phyloP scores from a whole-genome alignment of 352 stramenopile species.

The Phytophthora europaea region DNA sequence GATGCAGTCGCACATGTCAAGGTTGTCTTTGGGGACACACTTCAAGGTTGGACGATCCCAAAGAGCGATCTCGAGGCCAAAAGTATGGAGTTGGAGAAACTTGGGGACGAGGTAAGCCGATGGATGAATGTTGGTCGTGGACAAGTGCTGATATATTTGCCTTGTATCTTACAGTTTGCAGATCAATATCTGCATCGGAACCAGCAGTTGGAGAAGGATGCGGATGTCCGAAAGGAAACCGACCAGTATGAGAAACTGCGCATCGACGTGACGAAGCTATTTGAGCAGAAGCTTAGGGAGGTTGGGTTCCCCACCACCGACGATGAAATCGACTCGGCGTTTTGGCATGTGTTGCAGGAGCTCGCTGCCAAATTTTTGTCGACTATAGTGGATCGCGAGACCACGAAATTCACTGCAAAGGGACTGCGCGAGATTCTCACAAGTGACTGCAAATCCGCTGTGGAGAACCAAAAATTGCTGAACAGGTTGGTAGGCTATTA shows the following conservation, averaged over 20 bases:
- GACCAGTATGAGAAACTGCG: slow-evolving; percentile 73
- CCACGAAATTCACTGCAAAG: slow-evolving; percentile 57
- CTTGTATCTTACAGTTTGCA: slow-evolving; percentile 50
- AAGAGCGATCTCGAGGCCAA: slow-evolving; percentile 72
- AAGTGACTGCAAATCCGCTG: slow-evolving; percentile 58
- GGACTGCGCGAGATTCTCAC: slow-evolving; percentile 66
- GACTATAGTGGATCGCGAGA: slow-evolving; percentile 44
- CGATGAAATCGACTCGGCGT: slow-evolving; percentile 71
- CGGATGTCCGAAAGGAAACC: slow-evolving; percentile 62
- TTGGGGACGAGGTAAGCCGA: slow-evolving; percentile 75
- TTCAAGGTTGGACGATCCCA: slow-evolving; percentile 82
- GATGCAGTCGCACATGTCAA: slow-evolving; percentile 68
- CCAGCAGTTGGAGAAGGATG: slow-evolving; percentile 65
- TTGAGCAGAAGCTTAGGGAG: slow-evolving; percentile 64
- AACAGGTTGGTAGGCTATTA: slow-evolving; percentile 56
- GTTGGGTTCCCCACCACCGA: slow-evolving; percentile 70
- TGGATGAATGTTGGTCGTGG: neutral
- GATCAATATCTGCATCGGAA: slow-evolving; percentile 81
- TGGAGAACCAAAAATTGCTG: slow-evolving; percentile 83
- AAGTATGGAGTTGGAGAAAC: slow-evolving; percentile 73
- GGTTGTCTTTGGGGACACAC: slow-evolving; percentile 50
- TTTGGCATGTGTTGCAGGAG: slow-evolving; percentile 65
- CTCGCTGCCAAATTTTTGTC: slow-evolving; percentile 71
- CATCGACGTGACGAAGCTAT: slow-evolving; percentile 60
- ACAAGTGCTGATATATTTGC: neutral